Conservation (phyloP, 2,329 filamentous ascomycete genomes). For the Didymella pinodella region DNA sequence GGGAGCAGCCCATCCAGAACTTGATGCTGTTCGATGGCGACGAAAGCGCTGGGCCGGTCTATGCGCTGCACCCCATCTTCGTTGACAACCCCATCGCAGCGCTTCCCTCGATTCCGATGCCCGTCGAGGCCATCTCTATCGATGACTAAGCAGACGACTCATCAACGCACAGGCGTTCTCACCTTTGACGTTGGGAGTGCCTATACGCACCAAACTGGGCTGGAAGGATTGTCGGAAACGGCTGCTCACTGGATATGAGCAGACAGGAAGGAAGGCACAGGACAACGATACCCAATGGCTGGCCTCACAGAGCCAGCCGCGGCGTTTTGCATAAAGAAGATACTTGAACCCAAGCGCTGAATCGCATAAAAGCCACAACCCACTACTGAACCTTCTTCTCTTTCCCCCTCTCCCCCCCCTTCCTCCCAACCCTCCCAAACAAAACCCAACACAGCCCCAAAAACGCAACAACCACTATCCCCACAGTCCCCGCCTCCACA, state of each 20-base stretch:
- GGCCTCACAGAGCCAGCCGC: conserved; percentile 3
- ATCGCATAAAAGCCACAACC: neutral
- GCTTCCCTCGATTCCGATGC: conserved; percentile 37
- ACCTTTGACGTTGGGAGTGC: neutral
- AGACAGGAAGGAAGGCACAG: neutral
- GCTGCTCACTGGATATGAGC: neutral
- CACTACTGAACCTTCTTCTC: conserved; percentile 37
- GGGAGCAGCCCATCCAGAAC: conserved; percentile 96
- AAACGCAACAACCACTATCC: conserved; percentile 55
- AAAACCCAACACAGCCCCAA: conserved; percentile 56
- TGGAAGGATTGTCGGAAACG: neutral
- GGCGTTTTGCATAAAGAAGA: conserved; percentile 16
- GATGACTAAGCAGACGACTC: conserved; percentile 6
- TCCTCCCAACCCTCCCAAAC: conserved; percentile 28
- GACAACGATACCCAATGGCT: conserved; percentile 21
- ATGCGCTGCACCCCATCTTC: conserved; percentile 75
- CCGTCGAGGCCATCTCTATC: conserved; percentile 29
- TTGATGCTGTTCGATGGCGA: conserved; percentile 91
- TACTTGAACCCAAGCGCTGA: neutral
- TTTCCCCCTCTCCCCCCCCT: conserved; percentile 13
- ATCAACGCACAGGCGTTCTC: neutral
- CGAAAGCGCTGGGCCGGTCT: conserved; percentile 77
- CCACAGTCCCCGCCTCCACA: conserved; percentile 55
- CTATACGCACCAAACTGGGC: neutral
- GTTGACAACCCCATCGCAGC: conserved; percentile 28